These are phyloP conservation scores for Neoscytalidium dimidiatum DNA, from an alignment of 2,329 filamentous ascomycete genomes.

Conservation along the genomic window DNA sequence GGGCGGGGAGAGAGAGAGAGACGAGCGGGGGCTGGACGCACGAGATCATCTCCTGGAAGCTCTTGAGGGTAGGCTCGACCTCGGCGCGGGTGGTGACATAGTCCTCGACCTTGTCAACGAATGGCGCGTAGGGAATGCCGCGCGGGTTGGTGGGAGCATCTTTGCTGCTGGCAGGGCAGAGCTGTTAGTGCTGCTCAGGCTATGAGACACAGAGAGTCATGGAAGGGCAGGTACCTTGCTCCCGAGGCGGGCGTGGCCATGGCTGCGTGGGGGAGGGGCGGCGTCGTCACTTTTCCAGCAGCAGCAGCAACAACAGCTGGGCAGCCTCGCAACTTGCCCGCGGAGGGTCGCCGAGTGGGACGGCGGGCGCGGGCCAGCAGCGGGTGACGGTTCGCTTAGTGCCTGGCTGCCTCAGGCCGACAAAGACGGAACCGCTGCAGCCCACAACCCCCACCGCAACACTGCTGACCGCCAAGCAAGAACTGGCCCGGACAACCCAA, in stretches of 20 bases:
- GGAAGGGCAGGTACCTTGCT: constrained; percentile 26
- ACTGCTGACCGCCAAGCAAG: not conserved
- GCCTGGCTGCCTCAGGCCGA: not conserved
- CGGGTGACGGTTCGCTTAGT: not conserved
- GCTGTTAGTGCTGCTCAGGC: not conserved
- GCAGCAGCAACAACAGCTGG: constrained; percentile 6
- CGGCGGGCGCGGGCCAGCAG: not conserved
- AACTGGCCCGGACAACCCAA: not conserved
- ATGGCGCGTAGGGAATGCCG: constrained; percentile 81
- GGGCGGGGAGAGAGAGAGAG: constrained; percentile 22
- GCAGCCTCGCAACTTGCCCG: constrained; percentile 20
- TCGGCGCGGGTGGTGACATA: constrained; percentile 78
- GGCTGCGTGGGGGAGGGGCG: constrained; percentile 18
- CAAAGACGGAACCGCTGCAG: not conserved
- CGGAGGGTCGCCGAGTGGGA: not conserved
- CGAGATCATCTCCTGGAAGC: constrained; percentile 93
- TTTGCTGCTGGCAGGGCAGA: constrained; percentile 33
- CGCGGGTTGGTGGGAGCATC: constrained; percentile 69
- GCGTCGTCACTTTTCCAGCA: constrained; percentile 5
- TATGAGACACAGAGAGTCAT: not conserved
- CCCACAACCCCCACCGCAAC: not conserved
- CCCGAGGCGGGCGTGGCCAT: constrained; percentile 34
- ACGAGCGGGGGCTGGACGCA: constrained; percentile 43
- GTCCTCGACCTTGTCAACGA: constrained; percentile 86
- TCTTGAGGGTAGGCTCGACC: constrained; percentile 77